Base-by-base conservation (phyloP, 495 filamentous ascomycete genomes). In the Penicillium manginii region DNA sequence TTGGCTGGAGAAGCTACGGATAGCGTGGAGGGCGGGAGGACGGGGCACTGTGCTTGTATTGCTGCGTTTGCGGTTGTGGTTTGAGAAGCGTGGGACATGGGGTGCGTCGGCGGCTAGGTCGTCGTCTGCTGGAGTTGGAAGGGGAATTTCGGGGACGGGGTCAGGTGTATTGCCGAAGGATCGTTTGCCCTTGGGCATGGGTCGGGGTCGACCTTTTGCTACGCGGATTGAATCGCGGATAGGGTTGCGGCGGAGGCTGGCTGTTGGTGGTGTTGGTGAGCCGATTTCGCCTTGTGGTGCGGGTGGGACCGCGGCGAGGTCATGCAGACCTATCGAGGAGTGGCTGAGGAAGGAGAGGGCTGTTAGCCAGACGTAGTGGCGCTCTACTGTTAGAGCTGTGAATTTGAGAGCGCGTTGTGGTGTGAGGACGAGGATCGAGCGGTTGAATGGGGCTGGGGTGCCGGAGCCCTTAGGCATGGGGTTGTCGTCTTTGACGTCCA, bases 401-500 rank as follows among this genome's bases (percentile, higher is more conserved):
- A 98, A 97, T 71, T 98, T 98, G 50, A 98, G 84, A 29, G 94
- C 94, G 57, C 94, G 84, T 62, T 93, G 88, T 7, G 96, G 94
- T 12, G 94, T 98, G 19, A 98, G 74, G 57, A 98, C 96, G 33
- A 98, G 77, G 64, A 98, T 98, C 1, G 94, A 98, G 52, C 94
- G 89, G 68, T 96, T 91, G 79, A 96, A 97, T 2, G 89, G 77
- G 17, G 77, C 69, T 8, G 81, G 70, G 15, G 72, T 57, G 50
- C 70, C 79, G 39, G 81, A 71, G 57, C 85, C 84, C 68, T 93
- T 93, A 2, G 94, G 96, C 52, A 89, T 65, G 5, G 92, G 91
- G 52, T 93, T 94, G 73, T 96, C 90, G 67, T 98, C 94, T 70
- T 93, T 93, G 64, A 98, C 94, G 62, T 98, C 94, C 17, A 98